Base-by-base conservation (phyloP, 2,329 filamentous ascomycete species). In the Truncatella angustata region DNA sequence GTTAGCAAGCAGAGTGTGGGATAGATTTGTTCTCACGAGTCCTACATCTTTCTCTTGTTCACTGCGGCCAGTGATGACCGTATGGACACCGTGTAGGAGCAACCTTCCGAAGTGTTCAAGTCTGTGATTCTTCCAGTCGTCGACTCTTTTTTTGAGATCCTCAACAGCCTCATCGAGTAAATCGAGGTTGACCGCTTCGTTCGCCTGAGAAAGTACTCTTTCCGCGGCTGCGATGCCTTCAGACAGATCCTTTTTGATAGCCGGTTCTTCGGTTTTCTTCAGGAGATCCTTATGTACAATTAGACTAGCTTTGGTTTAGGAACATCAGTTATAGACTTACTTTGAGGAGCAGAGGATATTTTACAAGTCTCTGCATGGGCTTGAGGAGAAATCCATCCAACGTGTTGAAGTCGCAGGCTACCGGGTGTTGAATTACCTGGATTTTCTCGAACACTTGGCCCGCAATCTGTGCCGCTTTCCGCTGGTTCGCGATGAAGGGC, bases 401-500 rank as follows among this genome's bases (percentile, higher is more conserved):
- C 0, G 91, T 91, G 56, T 93, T 91, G 53, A 90, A 90, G 61
- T 93, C 91, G 55, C 90, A 86, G 4, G 94, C 90, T 64, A 97
- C 94, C 60, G 80, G 84, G 49, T 85, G 91, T 47, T 82, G 87
- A 39, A 90, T 90, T 28, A 82, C 73, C 59, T 83, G 82, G 49
- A 97, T 90, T 68, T 94, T 95, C 62, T 94, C 88, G 68, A 95
- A 97, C 54, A 93, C 87, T 54, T 86, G 81, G 60, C 89, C 85
- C 12, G 91, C 92, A n/a, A 90, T 82, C 59, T 87, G 82, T 49
- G 93, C 91, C 53, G 93, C 95, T 66, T 91, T 92, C 60, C 90
- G 86, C 73, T 97, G 93, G 66, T 99, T 99, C 30, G 94, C 91
- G 61, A 97, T 97, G 63, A 97, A 99, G 2, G 92, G 92, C 63